These are phyloP conservation scores for Pleurotus tuoliensis DNA, from an alignment of 768 basidiomycete genomes.

Conservation along the genomic window DNA sequence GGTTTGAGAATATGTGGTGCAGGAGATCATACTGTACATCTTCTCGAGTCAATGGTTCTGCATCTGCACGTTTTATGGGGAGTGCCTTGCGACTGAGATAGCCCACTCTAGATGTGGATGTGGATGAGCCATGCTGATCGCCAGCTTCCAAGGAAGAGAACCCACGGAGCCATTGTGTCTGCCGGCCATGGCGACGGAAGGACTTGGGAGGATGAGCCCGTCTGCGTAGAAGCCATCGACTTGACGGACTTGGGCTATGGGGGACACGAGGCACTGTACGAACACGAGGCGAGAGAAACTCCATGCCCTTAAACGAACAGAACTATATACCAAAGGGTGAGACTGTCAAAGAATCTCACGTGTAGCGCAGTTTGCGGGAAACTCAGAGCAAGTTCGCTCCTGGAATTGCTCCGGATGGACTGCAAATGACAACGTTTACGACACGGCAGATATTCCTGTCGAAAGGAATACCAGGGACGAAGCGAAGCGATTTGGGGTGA, in stretches of 20 bases:
- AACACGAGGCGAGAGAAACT: slow-evolving; percentile 23
- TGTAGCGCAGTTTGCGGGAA: slow-evolving; percentile 17
- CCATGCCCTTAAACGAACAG: slow-evolving; percentile 17
- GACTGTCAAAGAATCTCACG: slow-evolving; percentile 31
- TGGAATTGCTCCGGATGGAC: neutral
- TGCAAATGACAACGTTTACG: neutral
- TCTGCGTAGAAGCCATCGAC: slow-evolving; percentile 44
- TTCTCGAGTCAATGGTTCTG: slow-evolving; percentile 59
- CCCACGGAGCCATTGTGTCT: slow-evolving; percentile 54
- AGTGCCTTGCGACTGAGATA: slow-evolving; percentile 48
- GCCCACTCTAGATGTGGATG: slow-evolving; percentile 36
- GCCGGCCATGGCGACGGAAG: slow-evolving; percentile 36
- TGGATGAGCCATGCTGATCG: slow-evolving; percentile 10
- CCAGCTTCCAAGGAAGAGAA: slow-evolving; percentile 11
- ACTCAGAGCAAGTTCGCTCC: neutral
- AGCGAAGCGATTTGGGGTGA: neutral
- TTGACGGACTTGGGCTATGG: slow-evolving; percentile 22
- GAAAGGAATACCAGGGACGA: neutral
- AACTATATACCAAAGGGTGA: slow-evolving; percentile 17
- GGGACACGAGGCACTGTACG: slow-evolving; percentile 32
- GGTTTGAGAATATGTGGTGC: slow-evolving; percentile 69
- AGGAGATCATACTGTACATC: slow-evolving; percentile 84
- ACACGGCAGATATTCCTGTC: neutral
- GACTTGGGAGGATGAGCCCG: slow-evolving; percentile 24
- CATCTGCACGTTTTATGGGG: slow-evolving; percentile 55